Evolutionary conservation across 2,329 filamentous ascomycete species (phyloP).

Genomic region (Talaromyces albobiverticillius): DNA sequence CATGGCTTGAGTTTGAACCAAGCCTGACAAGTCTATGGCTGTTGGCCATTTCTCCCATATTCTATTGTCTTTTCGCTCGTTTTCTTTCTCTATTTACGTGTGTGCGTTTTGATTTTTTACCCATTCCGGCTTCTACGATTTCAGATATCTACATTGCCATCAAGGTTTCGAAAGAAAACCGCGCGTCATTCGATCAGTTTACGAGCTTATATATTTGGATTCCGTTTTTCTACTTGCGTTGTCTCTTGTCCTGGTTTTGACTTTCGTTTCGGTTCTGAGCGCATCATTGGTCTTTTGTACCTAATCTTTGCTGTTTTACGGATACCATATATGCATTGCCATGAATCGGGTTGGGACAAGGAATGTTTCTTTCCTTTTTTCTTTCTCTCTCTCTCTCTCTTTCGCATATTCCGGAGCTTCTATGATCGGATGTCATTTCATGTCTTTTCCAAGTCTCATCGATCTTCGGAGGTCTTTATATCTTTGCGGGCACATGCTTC

Average conservation of each 20-base stretch:
- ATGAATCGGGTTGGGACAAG: conserved; percentile 9
- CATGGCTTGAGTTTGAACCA: conserved; percentile 22
- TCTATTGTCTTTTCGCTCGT: not conserved
- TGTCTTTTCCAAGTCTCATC: not conserved
- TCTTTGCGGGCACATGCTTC: conserved; percentile 8
- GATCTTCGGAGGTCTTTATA: conserved; percentile 4
- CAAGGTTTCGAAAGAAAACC: conserved; percentile 6
- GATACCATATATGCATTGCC: conserved; percentile 10
- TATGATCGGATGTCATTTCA: not conserved
- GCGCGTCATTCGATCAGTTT: conserved; percentile 4
- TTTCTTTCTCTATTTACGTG: conserved; percentile 3
- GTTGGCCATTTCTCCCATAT: not conserved
- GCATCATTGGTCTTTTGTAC: conserved; percentile 6
- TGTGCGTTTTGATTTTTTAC: not conserved
- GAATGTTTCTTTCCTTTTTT: not conserved
- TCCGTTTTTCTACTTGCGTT: not conserved
- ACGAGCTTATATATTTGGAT: not conserved
- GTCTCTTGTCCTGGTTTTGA: not conserved
- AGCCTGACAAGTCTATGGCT: not conserved
- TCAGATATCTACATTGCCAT: conserved; percentile 9
- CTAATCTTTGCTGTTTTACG: conserved; percentile 8
- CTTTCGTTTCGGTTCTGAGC: conserved; percentile 7
- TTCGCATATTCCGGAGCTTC: conserved; percentile 6
- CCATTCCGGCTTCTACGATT: not conserved
- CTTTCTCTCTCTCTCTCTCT: not conserved